Conservation (phyloP, 164 flowering plant genomes). For the Brasenia schreberi region DNA sequence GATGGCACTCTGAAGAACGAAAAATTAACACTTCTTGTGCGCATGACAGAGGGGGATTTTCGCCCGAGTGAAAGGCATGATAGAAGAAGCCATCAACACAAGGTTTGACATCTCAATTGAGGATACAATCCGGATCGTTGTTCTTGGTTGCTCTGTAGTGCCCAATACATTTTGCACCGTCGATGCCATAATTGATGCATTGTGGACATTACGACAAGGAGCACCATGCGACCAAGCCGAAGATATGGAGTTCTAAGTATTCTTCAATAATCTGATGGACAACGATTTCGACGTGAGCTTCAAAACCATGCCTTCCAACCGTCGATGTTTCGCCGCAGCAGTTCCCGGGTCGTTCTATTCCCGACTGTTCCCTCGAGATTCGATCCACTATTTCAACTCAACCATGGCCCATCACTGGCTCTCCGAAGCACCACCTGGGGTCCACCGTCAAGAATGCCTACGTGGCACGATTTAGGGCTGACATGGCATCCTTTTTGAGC, state of each 20-base stretch:
- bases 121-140: constrained; percentile 1
- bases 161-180: constrained; percentile 12
- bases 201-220: constrained; percentile 1
- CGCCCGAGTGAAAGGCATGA: not conserved
- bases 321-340: constrained; percentile 8
- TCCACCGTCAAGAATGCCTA: constrained; percentile 13
- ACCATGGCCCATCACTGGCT: constrained; percentile 21
- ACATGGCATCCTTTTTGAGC: constrained; percentile 7
- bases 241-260: constrained; percentile 14
- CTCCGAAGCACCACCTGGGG: constrained; percentile 10
- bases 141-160: constrained; percentile 18
- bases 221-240: not conserved
- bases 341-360: constrained; percentile 24
- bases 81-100: not conserved
- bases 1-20: too few relatives aligned
- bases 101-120: not conserved
- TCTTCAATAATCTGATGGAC: constrained; percentile 13
- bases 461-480: constrained; percentile 10
- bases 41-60: too few relatives aligned
- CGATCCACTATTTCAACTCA: constrained; percentile 17
- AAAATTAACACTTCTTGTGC: too few relatives aligned
- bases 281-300: constrained; percentile 26
- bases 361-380: constrained; percentile 16
- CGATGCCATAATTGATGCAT: constrained; percentile 5
- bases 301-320: not conserved